These are phyloP conservation scores for Xylaria telfairii DNA, from an alignment of 495 filamentous ascomycete genomes.

Conservation along the genomic window DNA sequence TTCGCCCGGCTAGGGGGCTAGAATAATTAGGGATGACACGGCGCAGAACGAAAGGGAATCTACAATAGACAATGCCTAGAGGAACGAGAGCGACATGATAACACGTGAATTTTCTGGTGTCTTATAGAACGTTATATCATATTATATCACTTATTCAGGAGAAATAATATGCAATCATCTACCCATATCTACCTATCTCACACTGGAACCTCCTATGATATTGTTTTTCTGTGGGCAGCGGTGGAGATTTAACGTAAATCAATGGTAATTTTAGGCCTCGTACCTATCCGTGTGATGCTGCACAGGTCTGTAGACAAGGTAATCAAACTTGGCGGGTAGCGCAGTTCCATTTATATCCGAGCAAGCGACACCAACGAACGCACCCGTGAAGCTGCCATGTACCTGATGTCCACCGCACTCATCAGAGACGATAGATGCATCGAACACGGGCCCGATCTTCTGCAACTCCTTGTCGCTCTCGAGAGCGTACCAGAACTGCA, in stretches of 20 bases:
- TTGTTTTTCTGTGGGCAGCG: background rate
- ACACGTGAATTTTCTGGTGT: background rate
- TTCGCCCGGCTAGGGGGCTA: too few relatives aligned
- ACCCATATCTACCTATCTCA: background rate
- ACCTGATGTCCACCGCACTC: constrained; percentile 63
- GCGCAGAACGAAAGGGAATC: background rate
- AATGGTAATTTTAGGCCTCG: constrained; percentile 31
- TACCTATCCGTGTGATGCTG: constrained; percentile 56
- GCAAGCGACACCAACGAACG: constrained; percentile 61
- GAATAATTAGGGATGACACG: background rate
- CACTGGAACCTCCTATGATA: background rate
- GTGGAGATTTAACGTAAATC: too few relatives aligned
- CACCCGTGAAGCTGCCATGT: constrained; percentile 63
- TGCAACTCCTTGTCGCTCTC: constrained; percentile 49
- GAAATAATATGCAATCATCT: background rate
- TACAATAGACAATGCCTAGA: background rate
- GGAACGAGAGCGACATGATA: background rate
- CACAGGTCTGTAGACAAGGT: constrained; percentile 57
- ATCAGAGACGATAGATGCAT: constrained; percentile 60
- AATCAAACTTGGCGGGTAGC: constrained; percentile 55
- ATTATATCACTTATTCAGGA: background rate
- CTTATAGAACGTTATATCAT: background rate
- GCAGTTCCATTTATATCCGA: constrained; percentile 60
- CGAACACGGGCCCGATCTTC: constrained; percentile 57
- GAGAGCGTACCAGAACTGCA: constrained; percentile 60